A percentile compares a stretch with the other conserved stretches of the same genome.
phyloP scores from a whole-genome alignment of 2,329 filamentous ascomycete species.

The Fusarium mangiferae region DNA sequence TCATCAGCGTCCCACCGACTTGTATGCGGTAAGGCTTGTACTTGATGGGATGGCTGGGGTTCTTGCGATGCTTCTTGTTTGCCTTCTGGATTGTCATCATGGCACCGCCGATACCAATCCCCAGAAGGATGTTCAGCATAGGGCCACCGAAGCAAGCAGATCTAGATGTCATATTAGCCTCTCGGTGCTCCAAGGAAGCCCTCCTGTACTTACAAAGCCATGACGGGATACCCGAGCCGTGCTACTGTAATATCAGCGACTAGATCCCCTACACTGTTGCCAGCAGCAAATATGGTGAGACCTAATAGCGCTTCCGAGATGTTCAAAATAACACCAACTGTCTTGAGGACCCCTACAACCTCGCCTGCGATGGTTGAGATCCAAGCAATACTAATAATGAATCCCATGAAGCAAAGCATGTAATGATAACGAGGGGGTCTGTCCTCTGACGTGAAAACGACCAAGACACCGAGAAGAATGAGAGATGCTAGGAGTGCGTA shows the following conservation, averaged over 20 bases:
- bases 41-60: constrained; percentile 70
- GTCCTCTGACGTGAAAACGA: constrained; percentile 74
- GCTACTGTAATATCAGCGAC: constrained; percentile 96
- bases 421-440: constrained; percentile 78
- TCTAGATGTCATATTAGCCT: constrained; percentile 47
- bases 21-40: constrained; percentile 85
- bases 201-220: constrained; percentile 74
- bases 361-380: constrained; percentile 96
- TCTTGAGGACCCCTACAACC: constrained; percentile 94
- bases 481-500: constrained; percentile 76
- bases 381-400: constrained; percentile 92
- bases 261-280: constrained; percentile 93
- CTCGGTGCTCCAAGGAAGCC: neutral
- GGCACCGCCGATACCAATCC: constrained; percentile 89
- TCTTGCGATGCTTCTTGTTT: constrained; percentile 71
- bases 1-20: constrained; percentile 84
- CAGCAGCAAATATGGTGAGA: constrained; percentile 94
- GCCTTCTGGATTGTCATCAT: constrained; percentile 84
- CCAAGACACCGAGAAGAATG: constrained; percentile 71
- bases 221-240: constrained; percentile 91
- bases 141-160: constrained; percentile 98
- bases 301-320: constrained; percentile 96
- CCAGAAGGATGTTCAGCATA: constrained; percentile 96
- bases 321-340: constrained; percentile 87
- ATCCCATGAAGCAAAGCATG: constrained; percentile 87